Percentiles rank a stretch among this genome's conserved stretches.
These are phyloP conservation scores for Eragrostis nindensis DNA, from an alignment of 176 grass and related monocot genomes.

Conservation along the genomic window DNA sequence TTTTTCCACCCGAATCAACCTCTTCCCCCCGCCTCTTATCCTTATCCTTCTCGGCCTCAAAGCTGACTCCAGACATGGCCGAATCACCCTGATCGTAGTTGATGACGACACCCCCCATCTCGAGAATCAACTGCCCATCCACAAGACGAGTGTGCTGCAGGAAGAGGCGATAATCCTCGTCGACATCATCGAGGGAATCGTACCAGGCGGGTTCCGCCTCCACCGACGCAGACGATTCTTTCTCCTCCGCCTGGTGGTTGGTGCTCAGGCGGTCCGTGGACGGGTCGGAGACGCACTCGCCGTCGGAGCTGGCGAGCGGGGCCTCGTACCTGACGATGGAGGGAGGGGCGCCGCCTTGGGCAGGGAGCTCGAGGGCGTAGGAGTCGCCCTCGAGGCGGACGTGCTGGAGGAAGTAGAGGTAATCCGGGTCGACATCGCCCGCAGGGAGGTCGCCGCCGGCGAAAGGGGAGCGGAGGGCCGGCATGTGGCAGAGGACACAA, in stretches of 20 bases:
- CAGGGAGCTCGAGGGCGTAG: conserved; percentile 50
- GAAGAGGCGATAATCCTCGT: conserved; percentile 67
- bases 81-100: conserved; percentile 33
- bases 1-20: not conserved
- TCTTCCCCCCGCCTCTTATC: conserved; percentile 6
- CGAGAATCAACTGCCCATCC: conserved; percentile 47
- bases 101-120: conserved; percentile 38
- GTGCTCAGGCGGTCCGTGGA: conserved; percentile 26
- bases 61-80: conserved; percentile 1
- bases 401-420: conserved; percentile 66
- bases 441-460: conserved; percentile 31
- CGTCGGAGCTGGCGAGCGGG: conserved; percentile 13
- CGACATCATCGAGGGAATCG: conserved; percentile 34
- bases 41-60: not conserved
- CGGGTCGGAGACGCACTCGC: conserved; percentile 47
- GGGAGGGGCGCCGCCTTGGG: conserved; percentile 23
- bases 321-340: conserved; percentile 53
- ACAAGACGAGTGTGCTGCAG: conserved; percentile 46
- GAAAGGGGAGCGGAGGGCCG: conserved; percentile 16
- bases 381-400: conserved; percentile 53
- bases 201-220: conserved; percentile 19
- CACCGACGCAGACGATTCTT: not conserved
- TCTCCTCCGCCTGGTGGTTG: not conserved
- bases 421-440: conserved; percentile 56
- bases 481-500: not conserved